A percentile compares a stretch with the other conserved stretches of the same genome.
These are phyloP conservation scores for Calocybe cyanea DNA, from an alignment of 768 basidiomycete species.

Conservation along the genomic window DNA sequence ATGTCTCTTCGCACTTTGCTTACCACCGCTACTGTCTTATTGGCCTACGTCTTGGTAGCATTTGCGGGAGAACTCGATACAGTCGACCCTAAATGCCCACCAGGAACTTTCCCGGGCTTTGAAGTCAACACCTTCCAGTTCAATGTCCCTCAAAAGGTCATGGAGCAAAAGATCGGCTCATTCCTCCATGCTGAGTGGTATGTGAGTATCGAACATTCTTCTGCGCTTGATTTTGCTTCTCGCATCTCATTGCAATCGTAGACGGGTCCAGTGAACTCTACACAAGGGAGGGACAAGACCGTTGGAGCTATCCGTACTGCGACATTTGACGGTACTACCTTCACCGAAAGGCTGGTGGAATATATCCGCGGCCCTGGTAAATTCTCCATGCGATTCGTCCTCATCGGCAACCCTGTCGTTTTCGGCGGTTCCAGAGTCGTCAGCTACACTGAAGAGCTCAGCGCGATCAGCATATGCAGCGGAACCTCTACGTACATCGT, in stretches of 20 bases:
- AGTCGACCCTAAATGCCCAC: neutral
- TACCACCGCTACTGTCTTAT: too few species aligned
- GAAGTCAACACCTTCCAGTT: neutral
- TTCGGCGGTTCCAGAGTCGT: neutral
- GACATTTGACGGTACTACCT: neutral
- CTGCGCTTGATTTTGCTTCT: too few species aligned
- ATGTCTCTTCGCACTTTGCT: too few species aligned
- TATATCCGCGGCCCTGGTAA: neutral
- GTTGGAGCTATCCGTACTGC: constrained; percentile 4
- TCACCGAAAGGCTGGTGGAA: constrained; percentile 5
- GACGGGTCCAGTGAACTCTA: constrained; percentile 6
- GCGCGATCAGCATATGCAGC: constrained; percentile 5
- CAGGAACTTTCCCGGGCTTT: neutral
- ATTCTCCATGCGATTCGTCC: neutral
- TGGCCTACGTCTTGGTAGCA: too few species aligned
- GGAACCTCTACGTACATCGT: constrained; percentile 4
- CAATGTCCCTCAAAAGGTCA: neutral
- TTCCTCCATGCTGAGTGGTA: neutral
- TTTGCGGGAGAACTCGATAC: too few species aligned
- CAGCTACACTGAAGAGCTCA: constrained; percentile 9
- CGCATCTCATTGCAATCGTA: neutral
- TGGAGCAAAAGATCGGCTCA: neutral
- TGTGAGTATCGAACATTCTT: too few species aligned
- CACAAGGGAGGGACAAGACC: constrained; percentile 11
- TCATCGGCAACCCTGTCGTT: neutral